Percentiles rank a stretch among this genome's conserved stretches.
Evolutionary conservation across 2,329 filamentous ascomycete species (phyloP).

Genomic region (Exophiala calicioides): DNA sequence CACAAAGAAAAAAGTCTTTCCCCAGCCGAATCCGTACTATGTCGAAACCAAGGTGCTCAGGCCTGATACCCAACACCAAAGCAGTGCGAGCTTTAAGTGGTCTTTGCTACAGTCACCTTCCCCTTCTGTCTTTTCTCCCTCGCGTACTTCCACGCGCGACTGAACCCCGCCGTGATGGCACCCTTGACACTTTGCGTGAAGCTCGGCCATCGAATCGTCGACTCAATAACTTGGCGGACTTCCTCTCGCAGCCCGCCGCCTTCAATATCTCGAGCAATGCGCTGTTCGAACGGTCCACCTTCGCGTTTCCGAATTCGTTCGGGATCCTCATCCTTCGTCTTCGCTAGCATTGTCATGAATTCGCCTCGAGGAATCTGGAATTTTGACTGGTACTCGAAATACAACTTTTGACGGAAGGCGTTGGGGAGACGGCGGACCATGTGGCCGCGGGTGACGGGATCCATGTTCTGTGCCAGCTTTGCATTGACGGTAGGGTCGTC

Average conservation of each 20-base stretch:
- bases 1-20: slow-evolving; percentile 8
- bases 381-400: slow-evolving; percentile 92
- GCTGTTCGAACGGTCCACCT: slow-evolving; percentile 80
- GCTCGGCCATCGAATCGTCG: slow-evolving; percentile 90
- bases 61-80: not conserved
- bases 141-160: slow-evolving; percentile 72
- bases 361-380: slow-evolving; percentile 81
- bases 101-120: slow-evolving; percentile 18
- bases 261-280: slow-evolving; percentile 71
- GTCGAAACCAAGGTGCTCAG: not conserved
- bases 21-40: not conserved
- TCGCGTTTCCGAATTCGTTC: slow-evolving; percentile 70
- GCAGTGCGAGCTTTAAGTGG: not conserved
- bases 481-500: slow-evolving; percentile 65
- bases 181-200: slow-evolving; percentile 86
- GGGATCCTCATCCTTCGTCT: slow-evolving; percentile 66
- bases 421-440: slow-evolving; percentile 92
- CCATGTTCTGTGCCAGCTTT: slow-evolving; percentile 83
- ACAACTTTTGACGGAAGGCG: slow-evolving; percentile 82
- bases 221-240: slow-evolving; percentile 75
- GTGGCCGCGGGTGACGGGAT: slow-evolving; percentile 83
- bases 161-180: slow-evolving; percentile 72
- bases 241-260: slow-evolving; percentile 65
- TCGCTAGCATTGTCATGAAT: slow-evolving; percentile 80
- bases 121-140: slow-evolving; percentile 69